Evolutionary conservation across 805 yeast genomes (phyloP), one percentile per base, ranked within the genome.

Genomic region (Wickerhamomyces alni): DNA sequence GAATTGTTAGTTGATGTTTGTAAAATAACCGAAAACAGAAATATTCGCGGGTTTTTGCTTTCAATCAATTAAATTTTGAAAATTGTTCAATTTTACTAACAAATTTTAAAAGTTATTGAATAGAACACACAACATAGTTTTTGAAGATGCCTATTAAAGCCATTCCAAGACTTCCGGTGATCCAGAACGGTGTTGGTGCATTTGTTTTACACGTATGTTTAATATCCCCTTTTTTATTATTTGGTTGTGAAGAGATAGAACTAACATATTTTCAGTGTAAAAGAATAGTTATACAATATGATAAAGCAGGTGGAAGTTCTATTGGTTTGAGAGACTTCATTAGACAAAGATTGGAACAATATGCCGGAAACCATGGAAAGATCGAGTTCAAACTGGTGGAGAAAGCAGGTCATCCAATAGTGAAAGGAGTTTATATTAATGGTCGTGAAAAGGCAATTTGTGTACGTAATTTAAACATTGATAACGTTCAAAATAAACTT

Each of bases 291-390:
- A 60, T 93, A 34, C 82, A 85, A 44, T 93, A 81, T 65, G 88
- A 96, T 67, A 88, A 93, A 70, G 83, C 94, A 82, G 98, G 97
- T 32, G 98, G 97, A 17, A 83, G 95, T 3, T 89, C 98, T 1
- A 70, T 71, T 38, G 97, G 97, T 4, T 74, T 88, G 66, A 62
- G 88, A 57, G 80, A 82, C 40, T 77, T 83, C 43, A 64, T 93
- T 31, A 66, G 71, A 32, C 70, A 59, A 38, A 70, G 74, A 51
- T 69, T 76, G 25, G 65, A 73, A 38, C 46, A 65, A 8, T 63
- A 86, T 42, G 93, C 96, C 4, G 47, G 58, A 17, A 52, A 65
- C 35, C 70, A 86, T 56, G 80, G 86, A 30, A 72, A 75, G 45
- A 75, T 88, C 35, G 82, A 83, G 58, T 83, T 91, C 56, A 79